Evolutionary conservation across 768 basidiomycete genomes (phyloP), one percentile per base, ranked within the genome.

Genomic region (Dentipellis fragilis): DNA sequence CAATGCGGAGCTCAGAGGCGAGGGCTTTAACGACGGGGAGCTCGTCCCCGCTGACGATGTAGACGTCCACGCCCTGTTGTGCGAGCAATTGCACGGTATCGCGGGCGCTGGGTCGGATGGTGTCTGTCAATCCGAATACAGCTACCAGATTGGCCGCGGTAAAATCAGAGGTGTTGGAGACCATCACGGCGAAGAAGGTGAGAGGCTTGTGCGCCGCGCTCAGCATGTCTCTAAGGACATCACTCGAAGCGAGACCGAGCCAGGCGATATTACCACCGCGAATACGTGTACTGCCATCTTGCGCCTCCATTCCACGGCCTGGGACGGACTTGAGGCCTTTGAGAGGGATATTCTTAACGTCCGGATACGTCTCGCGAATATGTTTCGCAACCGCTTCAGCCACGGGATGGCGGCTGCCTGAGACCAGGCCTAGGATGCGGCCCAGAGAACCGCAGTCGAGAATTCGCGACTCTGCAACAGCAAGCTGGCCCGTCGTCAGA

Each of bases 11-110:
- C 51, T 58, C 58, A 21, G 61, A 48, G 0, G 73, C 78, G 21
- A 78, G 69, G 4, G 72, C 67, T 23, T 62, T 52, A 0, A 80
- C 80, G 1, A 78, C 77, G 36, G 64, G 59, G 21, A 60, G 61
- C 50, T 75, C 72, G 58, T 83, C 80, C 0, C 80, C 81, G 51
- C 75, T 76, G 45, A 80, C 69, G 60, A 83, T 75, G 54, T 70
- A 72, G 23, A 78, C 69, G 14, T 66, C 61, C 54, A 75, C 71
- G 10, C 72, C 69, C 12, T 67, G 65, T 14, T 58, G 50, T 10
- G 62, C 59, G 47, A 81, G 73, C 5, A 56, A 51, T 11, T 58
- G 52, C 16, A 82, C 61, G 16, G 78, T 69, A 5, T 63, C 60
- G 16, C 46, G 51, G 0, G 79, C 70, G 47, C 73, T 73, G 3